Conservation (phyloP, 116 monocot genomes). For the Thalassia testudinum region DNA sequence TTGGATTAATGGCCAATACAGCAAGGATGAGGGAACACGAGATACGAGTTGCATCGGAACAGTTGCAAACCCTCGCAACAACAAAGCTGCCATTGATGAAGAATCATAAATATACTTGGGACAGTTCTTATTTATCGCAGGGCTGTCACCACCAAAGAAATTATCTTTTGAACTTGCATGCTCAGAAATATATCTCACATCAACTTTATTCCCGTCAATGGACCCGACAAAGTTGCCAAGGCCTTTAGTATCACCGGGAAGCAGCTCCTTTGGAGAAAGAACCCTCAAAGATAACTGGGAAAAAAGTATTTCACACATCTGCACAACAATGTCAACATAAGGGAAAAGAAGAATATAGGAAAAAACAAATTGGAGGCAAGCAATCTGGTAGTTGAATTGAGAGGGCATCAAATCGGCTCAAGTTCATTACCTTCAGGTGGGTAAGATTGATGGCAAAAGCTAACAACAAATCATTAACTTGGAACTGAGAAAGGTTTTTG, state of each 20-base stretch:
- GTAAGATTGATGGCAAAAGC: too few species aligned
- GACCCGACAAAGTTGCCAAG: constrained; percentile 13
- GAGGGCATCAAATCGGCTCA: too few species aligned
- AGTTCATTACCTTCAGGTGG: too few species aligned
- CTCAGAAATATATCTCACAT: constrained; percentile 5
- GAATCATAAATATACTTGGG: constrained; percentile 16
- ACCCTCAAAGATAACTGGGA: constrained; percentile 76
- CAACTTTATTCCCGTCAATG: constrained; percentile 12
- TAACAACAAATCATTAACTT: too few species aligned
- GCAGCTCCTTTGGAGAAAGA: constrained; percentile 20
- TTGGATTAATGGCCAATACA: constrained; percentile 92
- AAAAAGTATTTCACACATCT: constrained; percentile 96
- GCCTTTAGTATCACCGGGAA: constrained; percentile 18
- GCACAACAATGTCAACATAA: constrained; percentile 1
- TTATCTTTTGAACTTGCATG: constrained; percentile 17
- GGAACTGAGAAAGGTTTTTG: too few species aligned
- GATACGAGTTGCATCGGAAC: constrained; percentile 81
- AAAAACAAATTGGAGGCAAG: too few species aligned
- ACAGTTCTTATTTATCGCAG: constrained; percentile 1
- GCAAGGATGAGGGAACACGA: constrained; percentile 61
- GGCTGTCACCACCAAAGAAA: constrained; percentile 5
- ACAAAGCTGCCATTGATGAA: constrained; percentile 74
- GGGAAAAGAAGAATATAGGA: too few species aligned
- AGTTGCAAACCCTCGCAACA: constrained; percentile 63
- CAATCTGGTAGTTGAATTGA: too few species aligned